phyloP scores from a whole-genome alignment of 768 basidiomycete genomes.

The Agrocybe praecox region DNA sequence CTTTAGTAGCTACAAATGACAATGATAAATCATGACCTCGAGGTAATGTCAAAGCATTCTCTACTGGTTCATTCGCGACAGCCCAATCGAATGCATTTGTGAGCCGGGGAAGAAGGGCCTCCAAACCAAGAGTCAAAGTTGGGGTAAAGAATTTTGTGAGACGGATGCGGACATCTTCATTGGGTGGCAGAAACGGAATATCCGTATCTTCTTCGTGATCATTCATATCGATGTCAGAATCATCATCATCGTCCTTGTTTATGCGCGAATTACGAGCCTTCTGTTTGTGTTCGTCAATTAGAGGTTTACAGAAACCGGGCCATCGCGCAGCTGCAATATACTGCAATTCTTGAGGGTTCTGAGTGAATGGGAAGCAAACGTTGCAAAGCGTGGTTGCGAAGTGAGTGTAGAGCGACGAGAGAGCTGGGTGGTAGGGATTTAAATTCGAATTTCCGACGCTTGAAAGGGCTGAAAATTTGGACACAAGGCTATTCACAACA shows the following conservation, averaged over 20 bases:
- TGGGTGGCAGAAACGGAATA: conserved; percentile 34
- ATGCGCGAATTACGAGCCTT: conserved; percentile 6
- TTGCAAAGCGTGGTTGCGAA: conserved; percentile 62
- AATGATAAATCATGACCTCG: conserved; percentile 11
- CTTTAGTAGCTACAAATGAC: background rate
- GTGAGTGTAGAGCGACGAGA: conserved; percentile 64
- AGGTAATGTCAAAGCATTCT: conserved; percentile 36
- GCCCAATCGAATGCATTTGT: conserved; percentile 71
- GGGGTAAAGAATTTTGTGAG: conserved; percentile 64
- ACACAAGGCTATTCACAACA: conserved; percentile 37
- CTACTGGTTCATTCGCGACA: conserved; percentile 46
- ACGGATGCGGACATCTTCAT: conserved; percentile 67
- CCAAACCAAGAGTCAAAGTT: conserved; percentile 62
- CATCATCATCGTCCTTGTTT: conserved; percentile 22
- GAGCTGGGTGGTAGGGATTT: conserved; percentile 51
- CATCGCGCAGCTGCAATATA: conserved; percentile 81
- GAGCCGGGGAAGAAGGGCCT: conserved; percentile 68
- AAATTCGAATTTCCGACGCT: conserved; percentile 5
- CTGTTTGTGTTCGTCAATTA: conserved; percentile 51
- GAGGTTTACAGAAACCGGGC: conserved; percentile 76
- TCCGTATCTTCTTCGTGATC: background rate
- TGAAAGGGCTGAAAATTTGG: conserved; percentile 33
- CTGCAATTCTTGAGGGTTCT: conserved; percentile 67
- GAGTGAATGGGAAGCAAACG: conserved; percentile 63
- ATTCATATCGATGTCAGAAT: background rate